A percentile compares a stretch with the other conserved stretches of the same genome.
Conservation (phyloP, 805 yeast species). For the Torulaspora gathmanii region DNA sequence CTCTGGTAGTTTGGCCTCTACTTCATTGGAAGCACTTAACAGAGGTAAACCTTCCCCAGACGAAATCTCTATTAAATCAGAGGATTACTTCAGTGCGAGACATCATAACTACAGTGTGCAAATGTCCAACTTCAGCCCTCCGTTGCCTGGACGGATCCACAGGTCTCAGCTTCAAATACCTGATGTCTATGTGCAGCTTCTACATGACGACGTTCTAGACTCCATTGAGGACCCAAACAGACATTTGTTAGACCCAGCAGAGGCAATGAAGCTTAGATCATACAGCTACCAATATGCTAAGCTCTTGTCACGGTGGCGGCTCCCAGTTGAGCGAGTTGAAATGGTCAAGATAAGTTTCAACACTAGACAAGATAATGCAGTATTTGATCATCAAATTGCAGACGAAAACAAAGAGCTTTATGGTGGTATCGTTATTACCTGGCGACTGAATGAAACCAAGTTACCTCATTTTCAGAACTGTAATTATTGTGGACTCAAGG, state of each 20-base stretch:
- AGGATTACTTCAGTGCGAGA: constrained; percentile 26
- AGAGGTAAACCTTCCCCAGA: constrained; percentile 11
- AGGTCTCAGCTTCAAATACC: constrained; percentile 16
- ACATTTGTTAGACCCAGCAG: constrained; percentile 25
- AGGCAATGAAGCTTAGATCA: constrained; percentile 27
- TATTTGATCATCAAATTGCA: constrained; percentile 1
- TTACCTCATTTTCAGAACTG: constrained; percentile 43
- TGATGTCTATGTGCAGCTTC: constrained; percentile 24
- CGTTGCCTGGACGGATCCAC: constrained; percentile 8
- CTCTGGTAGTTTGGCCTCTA: constrained; percentile 13
- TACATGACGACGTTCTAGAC: constrained; percentile 29
- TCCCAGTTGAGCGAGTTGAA: constrained; percentile 74
- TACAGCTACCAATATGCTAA: constrained; percentile 73
- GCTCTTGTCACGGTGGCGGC: constrained; percentile 75
- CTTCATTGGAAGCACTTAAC: constrained; percentile 5
- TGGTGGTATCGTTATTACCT: constrained; percentile 19
- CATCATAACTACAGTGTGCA: constrained; percentile 5
- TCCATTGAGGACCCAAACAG: constrained; percentile 17
- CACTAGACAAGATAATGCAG: constrained; percentile 5
- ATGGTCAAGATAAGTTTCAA: constrained; percentile 52
- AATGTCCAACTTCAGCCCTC: constrained; percentile 8
- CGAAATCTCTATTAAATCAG: constrained; percentile 24
- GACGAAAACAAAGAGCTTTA: constrained; percentile 10
- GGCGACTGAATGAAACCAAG: constrained; percentile 15
- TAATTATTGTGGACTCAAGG: constrained; percentile 58